These are phyloP conservation scores for Dictyostelium intermedium DNA, from an alignment of 78 protist species.

Conservation along the genomic window DNA sequence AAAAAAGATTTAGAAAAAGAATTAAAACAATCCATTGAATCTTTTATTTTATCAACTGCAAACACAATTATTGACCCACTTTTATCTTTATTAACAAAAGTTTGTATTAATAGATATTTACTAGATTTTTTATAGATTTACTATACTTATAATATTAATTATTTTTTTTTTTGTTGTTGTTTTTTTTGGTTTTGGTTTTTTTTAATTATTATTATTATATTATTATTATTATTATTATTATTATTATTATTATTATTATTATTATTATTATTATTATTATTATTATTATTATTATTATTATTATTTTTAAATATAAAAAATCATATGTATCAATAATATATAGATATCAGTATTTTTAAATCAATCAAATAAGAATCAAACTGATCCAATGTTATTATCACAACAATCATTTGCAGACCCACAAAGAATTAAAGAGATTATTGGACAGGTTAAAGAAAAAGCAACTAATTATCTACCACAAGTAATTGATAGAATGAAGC, in stretches of 20 bases:
- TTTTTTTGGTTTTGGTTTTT: too few relatives aligned
- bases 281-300: too few relatives aligned
- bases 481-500: conserved; percentile 10
- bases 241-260: too few relatives aligned
- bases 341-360: conserved; percentile 50
- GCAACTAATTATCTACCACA: conserved; percentile 27
- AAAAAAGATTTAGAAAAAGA: conserved; percentile 83
- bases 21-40: conserved; percentile 60
- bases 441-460: not conserved
- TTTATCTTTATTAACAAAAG: conserved; percentile 48
- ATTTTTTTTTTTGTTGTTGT: not conserved
- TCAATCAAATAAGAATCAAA: not conserved
- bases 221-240: too few relatives aligned
- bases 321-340: not conserved
- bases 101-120: not conserved
- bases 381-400: conserved; percentile 1
- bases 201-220: too few relatives aligned
- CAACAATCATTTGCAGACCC: conserved; percentile 71
- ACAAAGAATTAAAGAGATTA: conserved; percentile 29
- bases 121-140: not conserved
- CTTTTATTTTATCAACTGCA: conserved; percentile 74
- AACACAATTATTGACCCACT: conserved; percentile 56
- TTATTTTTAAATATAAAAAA: too few relatives aligned
- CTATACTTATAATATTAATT: too few relatives aligned
- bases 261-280: too few relatives aligned